Percentiles rank a stretch among this genome's conserved stretches.
These are phyloP conservation scores for Boletus subcaerulescens DNA, from an alignment of 768 basidiomycete species.

Conservation along the genomic window DNA sequence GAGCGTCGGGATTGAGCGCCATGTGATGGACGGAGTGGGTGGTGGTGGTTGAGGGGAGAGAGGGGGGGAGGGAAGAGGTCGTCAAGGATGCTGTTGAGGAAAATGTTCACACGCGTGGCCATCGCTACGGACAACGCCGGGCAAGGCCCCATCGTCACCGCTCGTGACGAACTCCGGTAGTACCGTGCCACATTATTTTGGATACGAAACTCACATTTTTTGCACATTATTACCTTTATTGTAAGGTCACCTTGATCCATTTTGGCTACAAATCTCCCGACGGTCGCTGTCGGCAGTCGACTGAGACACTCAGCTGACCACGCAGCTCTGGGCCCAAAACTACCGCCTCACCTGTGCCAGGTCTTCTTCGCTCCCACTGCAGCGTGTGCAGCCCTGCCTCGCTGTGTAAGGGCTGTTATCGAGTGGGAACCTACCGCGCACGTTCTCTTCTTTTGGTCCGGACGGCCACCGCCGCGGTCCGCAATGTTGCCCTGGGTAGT, in stretches of 20 bases:
- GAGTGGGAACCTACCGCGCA: too few relatives aligned
- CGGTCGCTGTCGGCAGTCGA: background rate
- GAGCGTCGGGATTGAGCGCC: constrained; percentile 40
- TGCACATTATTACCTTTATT: constrained; percentile 3
- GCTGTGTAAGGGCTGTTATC: too few relatives aligned
- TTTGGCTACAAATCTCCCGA: constrained; percentile 10
- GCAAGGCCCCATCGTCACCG: constrained; percentile 43
- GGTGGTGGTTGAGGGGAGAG: constrained; percentile 37
- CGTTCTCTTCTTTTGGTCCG: constrained; percentile 10
- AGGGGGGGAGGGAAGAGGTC: constrained; percentile 34
- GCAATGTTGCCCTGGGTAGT: constrained; percentile 5
- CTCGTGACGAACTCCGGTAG: constrained; percentile 40
- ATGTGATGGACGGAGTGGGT: constrained; percentile 27
- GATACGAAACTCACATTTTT: constrained; percentile 25
- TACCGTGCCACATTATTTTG: constrained; percentile 32
- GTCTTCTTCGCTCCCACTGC: constrained; percentile 4
- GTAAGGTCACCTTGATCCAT: background rate
- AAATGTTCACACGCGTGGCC: constrained; percentile 41
- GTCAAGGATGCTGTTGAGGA: constrained; percentile 41
- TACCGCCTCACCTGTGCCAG: too few relatives aligned
- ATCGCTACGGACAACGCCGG: constrained; percentile 42
- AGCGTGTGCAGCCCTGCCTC: background rate
- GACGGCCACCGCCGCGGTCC: constrained; percentile 16
- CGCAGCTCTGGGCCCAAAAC: constrained; percentile 8
- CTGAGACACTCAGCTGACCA: background rate